Evolutionary conservation across 306 rosid species (phyloP), one percentile per base, ranked within the genome.

Genomic region (Purshia tridentata): DNA sequence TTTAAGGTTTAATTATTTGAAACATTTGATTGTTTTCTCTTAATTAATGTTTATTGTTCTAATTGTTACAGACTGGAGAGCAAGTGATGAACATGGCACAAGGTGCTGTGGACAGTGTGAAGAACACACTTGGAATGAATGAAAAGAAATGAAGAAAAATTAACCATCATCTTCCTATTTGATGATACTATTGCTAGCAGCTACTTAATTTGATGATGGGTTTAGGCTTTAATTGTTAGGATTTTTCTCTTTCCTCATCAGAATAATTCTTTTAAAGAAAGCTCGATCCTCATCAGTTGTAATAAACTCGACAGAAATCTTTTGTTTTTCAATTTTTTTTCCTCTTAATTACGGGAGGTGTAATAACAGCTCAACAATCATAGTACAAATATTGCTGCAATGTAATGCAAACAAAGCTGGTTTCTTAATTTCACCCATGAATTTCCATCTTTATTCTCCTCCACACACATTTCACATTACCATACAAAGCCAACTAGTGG

Each of bases 41-140:
- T 29, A 29, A 29, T 29, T 29, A 2, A 18, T 65, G 10, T 20
- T 46, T 3, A 1, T 19, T 11, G 2, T 54, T 29, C 35, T 29
- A 29, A 29, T 29, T 81, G 72, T 23, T 68, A 61, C 71, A 89
- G 95, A 87, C 88, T 11, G 90, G 87, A 66, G 91, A 85, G 49
- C 88, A 85, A 66, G 71, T 85, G 86, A 87, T 42, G 82, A 79
- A 13, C 79, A 83, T 86, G 88, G 88, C 91, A 77, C 91, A 86
- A 19, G 86, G 82, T 53, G 88, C 91, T 64, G 55, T 83, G 74
- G 91, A 85, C 0, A 77, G 13, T 22, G 91, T 89, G 71, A 89
- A 87, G 83, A 84, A 72, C 75, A 85, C 90, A 42, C 87, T 89
- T 5, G 95, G 95, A 6, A 81, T 83, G 87, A 84, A 18, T 60